Conservation (phyloP, 306 rosid species). For the Prunus mira region DNA sequence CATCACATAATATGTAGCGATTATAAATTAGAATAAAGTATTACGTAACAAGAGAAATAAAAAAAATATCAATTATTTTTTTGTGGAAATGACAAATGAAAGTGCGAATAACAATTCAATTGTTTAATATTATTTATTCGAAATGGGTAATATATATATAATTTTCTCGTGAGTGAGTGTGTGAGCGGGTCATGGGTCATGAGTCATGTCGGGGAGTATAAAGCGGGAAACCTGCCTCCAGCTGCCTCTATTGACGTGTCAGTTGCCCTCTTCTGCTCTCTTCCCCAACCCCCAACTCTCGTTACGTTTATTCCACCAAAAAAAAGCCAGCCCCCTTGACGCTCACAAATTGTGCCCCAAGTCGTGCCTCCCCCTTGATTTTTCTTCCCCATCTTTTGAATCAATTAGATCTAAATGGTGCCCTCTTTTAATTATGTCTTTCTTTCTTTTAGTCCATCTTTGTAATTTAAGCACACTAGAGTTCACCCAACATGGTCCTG, state of each 20-base stretch:
- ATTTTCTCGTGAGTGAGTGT: background rate
- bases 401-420: too few species aligned
- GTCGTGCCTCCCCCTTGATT: too few species aligned
- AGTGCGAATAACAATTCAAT: too few species aligned
- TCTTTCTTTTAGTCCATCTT: background rate
- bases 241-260: constrained; percentile 1
- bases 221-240: background rate
- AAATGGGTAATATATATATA: too few species aligned
- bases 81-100: too few species aligned
- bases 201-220: background rate
- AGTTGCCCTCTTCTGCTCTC: background rate
- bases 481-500: background rate
- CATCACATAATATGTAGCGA: too few species aligned
- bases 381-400: too few species aligned
- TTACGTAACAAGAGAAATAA: fast-evolving
- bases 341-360: too few species aligned
- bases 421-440: background rate
- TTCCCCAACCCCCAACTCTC: background rate
- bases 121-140: too few species aligned
- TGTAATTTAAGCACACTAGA: background rate
- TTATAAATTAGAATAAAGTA: too few species aligned
- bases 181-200: background rate
- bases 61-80: too few species aligned
- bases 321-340: too few species aligned
- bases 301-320: background rate